Conservation (phyloP, 176 grass and related monocot species). For the Carex pumila region DNA sequence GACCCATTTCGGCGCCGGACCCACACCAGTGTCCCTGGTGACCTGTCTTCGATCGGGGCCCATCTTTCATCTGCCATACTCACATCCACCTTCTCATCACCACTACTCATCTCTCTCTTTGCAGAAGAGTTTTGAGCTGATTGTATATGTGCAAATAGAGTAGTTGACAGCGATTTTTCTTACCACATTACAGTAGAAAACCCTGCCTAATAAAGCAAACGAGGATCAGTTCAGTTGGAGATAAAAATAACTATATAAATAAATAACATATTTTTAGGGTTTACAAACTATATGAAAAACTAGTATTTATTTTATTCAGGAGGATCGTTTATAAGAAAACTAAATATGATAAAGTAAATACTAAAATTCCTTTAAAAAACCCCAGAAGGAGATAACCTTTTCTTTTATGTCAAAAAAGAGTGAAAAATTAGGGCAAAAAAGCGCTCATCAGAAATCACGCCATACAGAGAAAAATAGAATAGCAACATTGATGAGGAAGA, state of each 20-base stretch:
- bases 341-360: background rate
- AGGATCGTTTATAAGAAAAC: background rate
- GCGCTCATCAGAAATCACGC: background rate
- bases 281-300: background rate
- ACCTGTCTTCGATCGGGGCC: constrained; percentile 38
- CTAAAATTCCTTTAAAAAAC: background rate
- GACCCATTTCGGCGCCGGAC: constrained; percentile 96
- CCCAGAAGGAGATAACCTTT: background rate
- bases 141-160: background rate
- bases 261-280: background rate
- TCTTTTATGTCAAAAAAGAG: background rate
- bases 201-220: background rate
- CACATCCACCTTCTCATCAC: constrained; percentile 26
- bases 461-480: background rate
- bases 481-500: background rate
- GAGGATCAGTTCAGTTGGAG: background rate
- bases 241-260: constrained; percentile 1
- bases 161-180: background rate
- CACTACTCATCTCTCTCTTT: constrained; percentile 21
- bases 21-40: constrained; percentile 84
- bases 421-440: background rate
- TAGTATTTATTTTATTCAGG: background rate
- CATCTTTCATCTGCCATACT: constrained; percentile 4
- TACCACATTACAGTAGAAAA: constrained; percentile 10
- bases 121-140: background rate